phyloP scores from a whole-genome alignment of 305 asterid species.

The Coffea humblotiana region DNA sequence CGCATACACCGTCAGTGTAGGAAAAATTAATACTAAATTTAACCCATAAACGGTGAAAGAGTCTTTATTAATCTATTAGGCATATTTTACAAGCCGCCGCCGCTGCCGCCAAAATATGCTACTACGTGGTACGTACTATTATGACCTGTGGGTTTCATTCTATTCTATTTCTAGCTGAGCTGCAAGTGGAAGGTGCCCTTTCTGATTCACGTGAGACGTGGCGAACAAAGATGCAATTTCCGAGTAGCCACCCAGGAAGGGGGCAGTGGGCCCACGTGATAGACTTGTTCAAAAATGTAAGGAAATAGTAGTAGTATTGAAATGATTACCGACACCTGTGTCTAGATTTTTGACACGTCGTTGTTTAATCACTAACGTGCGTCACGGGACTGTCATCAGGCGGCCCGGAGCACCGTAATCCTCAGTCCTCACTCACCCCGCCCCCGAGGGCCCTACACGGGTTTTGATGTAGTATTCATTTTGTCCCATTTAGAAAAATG shows the following conservation, averaged over 20 bases:
- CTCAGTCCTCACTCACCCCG: neutral
- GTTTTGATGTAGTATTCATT: constrained; percentile 17
- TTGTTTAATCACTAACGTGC: neutral
- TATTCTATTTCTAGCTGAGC: too few species aligned
- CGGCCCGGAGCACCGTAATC: constrained; percentile 5
- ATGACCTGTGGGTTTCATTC: too few species aligned
- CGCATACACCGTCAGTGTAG: too few species aligned
- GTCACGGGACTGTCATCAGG: constrained; percentile 7
- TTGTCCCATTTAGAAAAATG: neutral
- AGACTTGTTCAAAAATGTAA: neutral
- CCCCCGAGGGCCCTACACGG: constrained; percentile 22
- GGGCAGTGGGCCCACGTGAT: constrained; percentile 21
- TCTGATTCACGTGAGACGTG: constrained; percentile 37
- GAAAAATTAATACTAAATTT: too few species aligned
- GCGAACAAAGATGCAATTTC: constrained; percentile 29
- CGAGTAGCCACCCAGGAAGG: neutral
- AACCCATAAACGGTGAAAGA: too few species aligned
- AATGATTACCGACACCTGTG: constrained; percentile 22
- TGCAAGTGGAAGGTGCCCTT: neutral
- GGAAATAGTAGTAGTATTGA: too few species aligned
- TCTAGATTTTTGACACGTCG: constrained; percentile 33
- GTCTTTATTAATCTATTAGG: too few species aligned
- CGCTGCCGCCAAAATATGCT: too few species aligned
- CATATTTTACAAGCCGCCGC: too few species aligned
- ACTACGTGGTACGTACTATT: too few species aligned